Base-by-base conservation (phyloP, 1,284 basidiomycete genomes). In the Volvariella surrecta region DNA sequence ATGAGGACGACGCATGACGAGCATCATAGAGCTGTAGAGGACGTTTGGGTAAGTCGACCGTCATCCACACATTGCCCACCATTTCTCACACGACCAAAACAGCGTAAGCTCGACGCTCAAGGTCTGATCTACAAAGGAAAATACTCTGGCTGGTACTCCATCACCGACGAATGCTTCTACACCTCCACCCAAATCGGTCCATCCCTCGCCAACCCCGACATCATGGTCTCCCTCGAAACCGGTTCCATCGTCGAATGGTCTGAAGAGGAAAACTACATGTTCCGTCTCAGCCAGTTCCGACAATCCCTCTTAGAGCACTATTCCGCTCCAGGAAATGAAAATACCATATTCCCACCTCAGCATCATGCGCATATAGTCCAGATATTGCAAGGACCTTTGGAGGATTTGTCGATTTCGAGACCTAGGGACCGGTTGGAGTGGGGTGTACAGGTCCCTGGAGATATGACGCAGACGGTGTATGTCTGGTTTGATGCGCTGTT, bases 401-500 rank as follows among this genome's bases (percentile, higher is more conserved):
- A 71, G 43, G 80, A 74, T 56, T 65, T 96, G 30, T 91, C 87
- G 6, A 76, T 97, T 42, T 95, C 91, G 0, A 73, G 93, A 2
- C 91, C 89, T 0, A 63, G 74, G 2, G 75, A 79, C 10, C 69
- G 92, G 3, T 69, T 96, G 4, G 62, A 68, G 3, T 96, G 93
- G 93, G 93, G 92, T 1, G 82, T 96, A 0, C 78, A 77, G 0
- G 93, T 97, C 0, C 93, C 93, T 0, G 74, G 69, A 6, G 91
- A 97, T 56, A 63, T 71, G 0, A 68, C 71, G 1, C 93, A 96
- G 52, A 92, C 88, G 0, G 85, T 97, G 35, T 96, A 97, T 58
- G 92, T 97, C 41, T 96, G 92, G 93, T 82, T 97, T 48, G 93
- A 96, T 56, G 93, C 93, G 2, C 64, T 96, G 39, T 73, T 87